A percentile compares a stretch with the other conserved stretches of the same genome.
Evolutionary conservation across 139 green algal genomes (phyloP).

Genomic region (Picochlorum costavermella): DNA sequence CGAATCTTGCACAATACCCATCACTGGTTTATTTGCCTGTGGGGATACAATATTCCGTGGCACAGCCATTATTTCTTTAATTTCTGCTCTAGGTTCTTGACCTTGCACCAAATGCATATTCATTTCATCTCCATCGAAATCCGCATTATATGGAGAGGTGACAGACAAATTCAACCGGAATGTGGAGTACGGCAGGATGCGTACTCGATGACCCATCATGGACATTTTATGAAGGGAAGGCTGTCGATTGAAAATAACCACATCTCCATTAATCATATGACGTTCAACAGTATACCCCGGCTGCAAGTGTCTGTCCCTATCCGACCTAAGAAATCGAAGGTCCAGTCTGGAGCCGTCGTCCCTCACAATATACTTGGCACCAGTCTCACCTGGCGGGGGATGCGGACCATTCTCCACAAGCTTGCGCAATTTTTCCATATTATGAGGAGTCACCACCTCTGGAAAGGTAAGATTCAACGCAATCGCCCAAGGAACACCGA

Average conservation of each 20-base stretch:
- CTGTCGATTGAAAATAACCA: constrained; percentile 99
- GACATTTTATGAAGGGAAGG: constrained; percentile 99
- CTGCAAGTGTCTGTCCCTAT: constrained; percentile 61
- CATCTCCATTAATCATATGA: constrained; percentile 88
- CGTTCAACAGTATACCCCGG: constrained; percentile 87
- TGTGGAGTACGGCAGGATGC: constrained; percentile 88
- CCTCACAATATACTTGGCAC: constrained; percentile 93
- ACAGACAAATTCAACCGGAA: constrained; percentile 92
- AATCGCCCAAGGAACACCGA: constrained; percentile 95
- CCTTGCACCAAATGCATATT: constrained; percentile 99
- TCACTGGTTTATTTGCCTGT: constrained; percentile 96
- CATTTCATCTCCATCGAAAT: constrained; percentile 99
- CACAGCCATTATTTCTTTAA: constrained; percentile 96
- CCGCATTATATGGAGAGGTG: constrained; percentile 99
- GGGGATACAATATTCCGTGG: constrained; percentile 94
- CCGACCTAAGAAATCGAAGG: constrained; percentile 65
- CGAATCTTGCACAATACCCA: constrained; percentile 98
- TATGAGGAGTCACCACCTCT: constrained; percentile 84
- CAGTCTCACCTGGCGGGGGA: constrained; percentile 87
- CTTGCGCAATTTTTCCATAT: constrained; percentile 68
- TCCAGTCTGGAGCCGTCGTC: constrained; percentile 89
- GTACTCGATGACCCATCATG: constrained; percentile 95
- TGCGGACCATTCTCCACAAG: constrained; percentile 94
- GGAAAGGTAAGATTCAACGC: constrained; percentile 97
- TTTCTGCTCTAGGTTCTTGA: constrained; percentile 88